Conservation (phyloP, 1,139 yeast species). For the Magnusiomyces clavatus region DNA sequence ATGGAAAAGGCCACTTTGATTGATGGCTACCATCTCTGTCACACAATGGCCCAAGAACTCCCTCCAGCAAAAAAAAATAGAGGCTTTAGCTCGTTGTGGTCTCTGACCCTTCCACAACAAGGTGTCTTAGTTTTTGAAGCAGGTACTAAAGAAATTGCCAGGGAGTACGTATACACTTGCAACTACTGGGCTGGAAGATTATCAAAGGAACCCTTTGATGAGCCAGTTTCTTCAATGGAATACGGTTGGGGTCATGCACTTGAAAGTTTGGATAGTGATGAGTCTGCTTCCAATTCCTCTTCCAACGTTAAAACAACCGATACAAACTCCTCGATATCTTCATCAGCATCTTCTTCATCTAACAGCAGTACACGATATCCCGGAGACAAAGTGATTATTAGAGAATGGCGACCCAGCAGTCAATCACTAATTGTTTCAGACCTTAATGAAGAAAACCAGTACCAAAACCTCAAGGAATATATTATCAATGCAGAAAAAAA, state of each 20-base stretch:
- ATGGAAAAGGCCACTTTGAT: slow-evolving; percentile 16
- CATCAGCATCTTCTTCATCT: neutral
- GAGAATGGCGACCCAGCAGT: slow-evolving; percentile 30
- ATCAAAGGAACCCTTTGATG: slow-evolving; percentile 62
- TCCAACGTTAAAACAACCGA: neutral
- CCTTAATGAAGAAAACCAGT: slow-evolving; percentile 27
- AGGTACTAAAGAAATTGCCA: slow-evolving; percentile 59
- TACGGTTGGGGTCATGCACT: slow-evolving; percentile 65
- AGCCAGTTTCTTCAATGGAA: slow-evolving; percentile 62
- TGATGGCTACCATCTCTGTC: slow-evolving; percentile 27
- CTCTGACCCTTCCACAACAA: slow-evolving; percentile 32
- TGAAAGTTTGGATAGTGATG: slow-evolving; percentile 16
- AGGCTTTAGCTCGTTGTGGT: slow-evolving; percentile 29
- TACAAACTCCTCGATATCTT: neutral
- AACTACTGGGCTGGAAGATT: slow-evolving; percentile 85
- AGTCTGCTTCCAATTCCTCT: slow-evolving; percentile 16
- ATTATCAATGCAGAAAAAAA: slow-evolving; percentile 25
- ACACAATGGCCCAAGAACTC: slow-evolving; percentile 28
- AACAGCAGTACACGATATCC: slow-evolving; percentile 15
- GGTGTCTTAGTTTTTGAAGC: slow-evolving; percentile 35
- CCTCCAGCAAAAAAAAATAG: slow-evolving; percentile 23
- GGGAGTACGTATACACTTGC: slow-evolving; percentile 64
- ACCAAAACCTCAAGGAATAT: slow-evolving; percentile 22
- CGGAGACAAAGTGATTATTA: slow-evolving; percentile 24
- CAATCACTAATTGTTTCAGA: slow-evolving; percentile 28